phyloP scores from a whole-genome alignment of 2,329 filamentous ascomycete species.

The Aspergillus chevalieri region DNA sequence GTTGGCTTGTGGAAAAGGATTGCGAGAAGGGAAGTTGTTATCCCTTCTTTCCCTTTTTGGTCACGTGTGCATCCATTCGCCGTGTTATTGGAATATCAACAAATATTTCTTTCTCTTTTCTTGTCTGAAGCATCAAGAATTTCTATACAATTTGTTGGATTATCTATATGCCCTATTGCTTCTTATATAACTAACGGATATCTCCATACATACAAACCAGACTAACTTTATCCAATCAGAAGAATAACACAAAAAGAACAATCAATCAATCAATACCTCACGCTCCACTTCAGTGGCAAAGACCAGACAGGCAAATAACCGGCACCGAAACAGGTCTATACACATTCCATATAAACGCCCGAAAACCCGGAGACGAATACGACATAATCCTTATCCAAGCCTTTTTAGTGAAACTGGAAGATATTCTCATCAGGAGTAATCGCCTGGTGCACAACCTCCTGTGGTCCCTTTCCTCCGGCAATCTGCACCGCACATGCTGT shows the following conservation, averaged over 20 bases:
- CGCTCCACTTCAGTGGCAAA: neutral
- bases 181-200: neutral
- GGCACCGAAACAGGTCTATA: neutral
- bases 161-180: too few species aligned
- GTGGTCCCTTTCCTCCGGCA: neutral
- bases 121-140: too few species aligned
- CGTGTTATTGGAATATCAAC: too few species aligned
- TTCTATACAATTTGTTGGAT: too few species aligned
- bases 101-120: too few species aligned
- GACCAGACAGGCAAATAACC: neutral
- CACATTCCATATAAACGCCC: neutral
- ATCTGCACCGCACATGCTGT: neutral
- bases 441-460: neutral
- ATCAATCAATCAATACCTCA: neutral
- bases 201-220: neutral
- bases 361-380: neutral
- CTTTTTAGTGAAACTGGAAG: neutral
- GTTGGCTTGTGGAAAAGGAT: too few species aligned
- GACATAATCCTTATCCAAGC: neutral
- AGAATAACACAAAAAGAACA: neutral
- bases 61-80: too few species aligned
- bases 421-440: neutral
- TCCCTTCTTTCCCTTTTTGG: too few species aligned
- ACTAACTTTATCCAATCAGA: too few species aligned
- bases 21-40: too few species aligned